A percentile compares a stretch with the other conserved stretches of the same genome.
Evolutionary conservation across 345 rosid genomes (phyloP).

Genomic region (Populus nigra): DNA sequence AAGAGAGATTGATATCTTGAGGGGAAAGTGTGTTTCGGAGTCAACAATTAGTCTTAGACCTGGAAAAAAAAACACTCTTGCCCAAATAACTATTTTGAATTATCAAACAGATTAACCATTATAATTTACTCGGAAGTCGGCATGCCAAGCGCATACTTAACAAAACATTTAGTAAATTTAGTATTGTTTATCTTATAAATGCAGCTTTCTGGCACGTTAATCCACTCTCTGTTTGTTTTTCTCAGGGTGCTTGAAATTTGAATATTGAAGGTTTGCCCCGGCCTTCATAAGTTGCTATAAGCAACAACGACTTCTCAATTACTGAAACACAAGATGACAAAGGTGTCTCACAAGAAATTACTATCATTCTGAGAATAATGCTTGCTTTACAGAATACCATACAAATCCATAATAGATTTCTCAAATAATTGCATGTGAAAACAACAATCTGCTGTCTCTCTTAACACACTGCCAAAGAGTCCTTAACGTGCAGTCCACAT

Average conservation of each 20-base stretch:
- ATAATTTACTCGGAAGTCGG: too few relatives aligned
- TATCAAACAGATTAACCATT: too few relatives aligned
- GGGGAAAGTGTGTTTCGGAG: too few relatives aligned
- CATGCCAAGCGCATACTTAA: too few relatives aligned
- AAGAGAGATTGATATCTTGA: too few relatives aligned
- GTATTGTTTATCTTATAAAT: background rate
- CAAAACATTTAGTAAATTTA: too few relatives aligned
- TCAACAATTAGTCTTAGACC: too few relatives aligned
- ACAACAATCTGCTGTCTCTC: background rate
- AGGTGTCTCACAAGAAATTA: background rate
- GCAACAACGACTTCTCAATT: conserved; percentile 4
- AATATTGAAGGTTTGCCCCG: background rate
- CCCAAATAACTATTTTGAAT: too few relatives aligned
- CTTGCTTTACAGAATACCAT: background rate
- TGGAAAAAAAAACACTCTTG: too few relatives aligned
- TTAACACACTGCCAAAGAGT: background rate
- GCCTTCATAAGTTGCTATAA: conserved; percentile 5
- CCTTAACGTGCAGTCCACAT: too few relatives aligned
- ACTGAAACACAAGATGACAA: background rate
- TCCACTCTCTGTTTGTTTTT: background rate
- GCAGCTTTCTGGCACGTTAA: background rate
- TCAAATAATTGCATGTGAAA: background rate
- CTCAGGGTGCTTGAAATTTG: background rate
- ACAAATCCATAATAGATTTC: background rate
- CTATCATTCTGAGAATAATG: background rate